Percentiles rank a stretch among this genome's conserved stretches.
phyloP scores from a whole-genome alignment of 106 monocot species.

The Dactylorhiza incarnata region DNA sequence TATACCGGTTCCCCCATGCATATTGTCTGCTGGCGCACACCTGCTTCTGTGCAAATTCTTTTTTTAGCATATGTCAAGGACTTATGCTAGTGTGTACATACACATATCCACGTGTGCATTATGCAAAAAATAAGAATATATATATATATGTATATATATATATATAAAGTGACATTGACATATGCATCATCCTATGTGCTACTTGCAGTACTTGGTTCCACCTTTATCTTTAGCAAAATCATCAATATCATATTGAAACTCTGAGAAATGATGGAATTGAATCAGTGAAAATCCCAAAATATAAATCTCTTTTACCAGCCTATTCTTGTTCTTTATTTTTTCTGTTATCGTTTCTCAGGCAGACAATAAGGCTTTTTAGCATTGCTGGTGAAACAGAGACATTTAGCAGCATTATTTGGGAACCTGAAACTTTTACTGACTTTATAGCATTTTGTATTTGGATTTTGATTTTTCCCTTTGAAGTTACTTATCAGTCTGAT shows the following conservation, averaged over 20 bases:
- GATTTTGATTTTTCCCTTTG: not conserved
- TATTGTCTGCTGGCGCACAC: no score
- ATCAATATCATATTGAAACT: not conserved
- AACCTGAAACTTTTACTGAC: not conserved
- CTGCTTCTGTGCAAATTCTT: no score
- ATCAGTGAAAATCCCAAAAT: not conserved
- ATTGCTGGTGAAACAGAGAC: not conserved
- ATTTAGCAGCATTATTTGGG: not conserved
- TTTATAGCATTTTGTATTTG: not conserved
- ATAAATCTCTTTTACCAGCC: not conserved
- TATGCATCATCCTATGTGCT: not conserved
- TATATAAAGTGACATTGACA: not conserved
- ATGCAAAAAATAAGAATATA: no score
- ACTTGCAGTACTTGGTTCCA: not conserved
- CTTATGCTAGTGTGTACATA: no score
- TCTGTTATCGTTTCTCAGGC: not conserved
- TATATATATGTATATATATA: not conserved
- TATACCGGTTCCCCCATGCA: no score
- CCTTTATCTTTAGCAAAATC: not conserved
- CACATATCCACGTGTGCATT: no score
- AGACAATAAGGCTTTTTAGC: not conserved
- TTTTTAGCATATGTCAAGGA: no score
- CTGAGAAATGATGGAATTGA: not conserved
- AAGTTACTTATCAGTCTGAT: not conserved
- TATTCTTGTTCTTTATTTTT: not conserved